Evolutionary conservation across 495 filamentous ascomycete species (phyloP).

Genomic region (Penicillium psychrofluorescens): DNA sequence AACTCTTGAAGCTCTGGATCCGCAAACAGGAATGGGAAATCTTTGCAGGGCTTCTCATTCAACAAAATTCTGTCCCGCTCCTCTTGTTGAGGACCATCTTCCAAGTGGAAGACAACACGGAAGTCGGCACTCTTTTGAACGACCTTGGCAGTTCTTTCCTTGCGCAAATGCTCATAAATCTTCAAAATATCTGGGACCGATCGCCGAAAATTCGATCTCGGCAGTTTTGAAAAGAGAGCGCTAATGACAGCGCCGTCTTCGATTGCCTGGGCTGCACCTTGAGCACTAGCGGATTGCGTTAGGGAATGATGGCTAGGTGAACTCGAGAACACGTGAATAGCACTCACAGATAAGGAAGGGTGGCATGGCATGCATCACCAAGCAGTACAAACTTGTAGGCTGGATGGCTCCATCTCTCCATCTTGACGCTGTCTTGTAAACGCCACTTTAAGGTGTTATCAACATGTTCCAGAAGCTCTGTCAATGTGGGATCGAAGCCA

Average conservation of each 20-base stretch:
- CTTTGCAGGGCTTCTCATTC: neutral
- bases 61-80: neutral
- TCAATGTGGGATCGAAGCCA: neutral
- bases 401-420: neutral
- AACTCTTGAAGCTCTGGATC: conserved; percentile 1
- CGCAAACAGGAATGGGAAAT: neutral
- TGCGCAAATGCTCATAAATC: neutral
- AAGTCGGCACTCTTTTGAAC: conserved; percentile 3
- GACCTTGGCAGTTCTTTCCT: neutral
- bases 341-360: neutral
- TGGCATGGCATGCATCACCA: neutral
- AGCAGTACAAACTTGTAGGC: neutral
- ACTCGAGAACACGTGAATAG: neutral
- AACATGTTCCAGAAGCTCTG: neutral
- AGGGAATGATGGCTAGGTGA: too few species aligned
- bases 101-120: neutral
- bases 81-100: neutral
- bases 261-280: neutral
- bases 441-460: neutral
- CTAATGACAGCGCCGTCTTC: neutral
- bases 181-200: neutral
- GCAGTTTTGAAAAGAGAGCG: neutral
- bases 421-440: neutral
- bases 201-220: neutral
- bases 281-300: too few species aligned